Conservation (phyloP, 352 stramenopile genomes). For the Globisporangium perplexum region DNA sequence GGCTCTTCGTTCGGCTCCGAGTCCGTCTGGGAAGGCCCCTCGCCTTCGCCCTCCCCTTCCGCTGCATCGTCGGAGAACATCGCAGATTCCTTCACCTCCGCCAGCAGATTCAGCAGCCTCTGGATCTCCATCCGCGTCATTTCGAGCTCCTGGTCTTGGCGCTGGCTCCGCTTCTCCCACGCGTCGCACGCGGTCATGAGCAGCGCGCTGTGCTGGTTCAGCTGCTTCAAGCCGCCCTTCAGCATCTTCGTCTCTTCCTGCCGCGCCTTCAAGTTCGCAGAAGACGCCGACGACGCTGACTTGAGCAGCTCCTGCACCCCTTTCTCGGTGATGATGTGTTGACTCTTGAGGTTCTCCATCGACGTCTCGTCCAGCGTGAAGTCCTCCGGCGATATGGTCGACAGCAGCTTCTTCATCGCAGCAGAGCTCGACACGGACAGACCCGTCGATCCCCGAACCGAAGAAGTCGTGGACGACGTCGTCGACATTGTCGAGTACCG, state of each 20-base stretch:
- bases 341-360: conserved; percentile 58
- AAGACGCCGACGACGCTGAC: conserved; percentile 29
- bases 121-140: conserved; percentile 38
- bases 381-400: conserved; percentile 28
- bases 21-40: conserved; percentile 3
- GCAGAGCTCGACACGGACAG: conserved; percentile 20
- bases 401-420: conserved; percentile 34
- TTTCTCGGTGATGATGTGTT: conserved; percentile 55
- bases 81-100: conserved; percentile 14
- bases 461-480: conserved; percentile 15
- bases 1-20: conserved; percentile 14
- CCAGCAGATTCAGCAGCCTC: conserved; percentile 28
- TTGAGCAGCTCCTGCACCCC: conserved; percentile 59
- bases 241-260: conserved; percentile 53
- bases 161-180: conserved; percentile 33
- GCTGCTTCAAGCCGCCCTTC: conserved; percentile 31
- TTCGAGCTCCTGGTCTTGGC: conserved; percentile 40
- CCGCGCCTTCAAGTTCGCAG: conserved; percentile 32
- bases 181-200: conserved; percentile 47
- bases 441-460: conserved; percentile 3
- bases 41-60: conserved; percentile 2
- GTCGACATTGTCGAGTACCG: conserved; percentile 26
- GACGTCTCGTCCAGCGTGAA: conserved; percentile 35
- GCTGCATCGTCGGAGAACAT: conserved; percentile 12
- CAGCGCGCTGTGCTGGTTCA: conserved; percentile 35